Percentiles rank a stretch among this genome's conserved stretches.
phyloP scores from a whole-genome alignment of 768 basidiomycete genomes.

The Hericium rajendrae region DNA sequence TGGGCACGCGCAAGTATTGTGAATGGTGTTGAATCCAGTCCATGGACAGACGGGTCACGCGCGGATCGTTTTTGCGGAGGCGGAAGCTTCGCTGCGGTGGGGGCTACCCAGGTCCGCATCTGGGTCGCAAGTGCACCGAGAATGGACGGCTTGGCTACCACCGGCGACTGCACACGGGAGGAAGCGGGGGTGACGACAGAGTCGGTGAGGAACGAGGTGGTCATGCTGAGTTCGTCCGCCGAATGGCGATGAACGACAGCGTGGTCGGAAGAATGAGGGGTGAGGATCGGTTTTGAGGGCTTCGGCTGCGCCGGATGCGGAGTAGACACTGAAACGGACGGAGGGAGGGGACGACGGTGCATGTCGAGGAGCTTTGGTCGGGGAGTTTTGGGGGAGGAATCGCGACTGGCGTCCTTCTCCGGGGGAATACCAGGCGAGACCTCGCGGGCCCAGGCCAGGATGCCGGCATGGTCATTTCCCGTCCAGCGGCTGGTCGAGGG shows the following conservation, averaged over 20 bases:
- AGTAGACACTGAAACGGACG: conserved; percentile 11
- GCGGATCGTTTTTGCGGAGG: conserved; percentile 1
- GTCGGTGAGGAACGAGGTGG: conserved; percentile 16
- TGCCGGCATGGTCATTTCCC: conserved; percentile 33
- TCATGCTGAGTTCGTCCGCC: conserved; percentile 7
- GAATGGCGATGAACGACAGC: conserved; percentile 8
- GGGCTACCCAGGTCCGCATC: conserved; percentile 14
- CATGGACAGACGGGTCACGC: conserved; percentile 6
- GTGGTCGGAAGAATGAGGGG: conserved; percentile 10
- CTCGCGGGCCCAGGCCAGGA: conserved; percentile 31
- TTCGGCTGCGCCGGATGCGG: conserved; percentile 9
- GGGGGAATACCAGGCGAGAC: conserved; percentile 17
- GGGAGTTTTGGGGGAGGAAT: not conserved
- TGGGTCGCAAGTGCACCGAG: conserved; percentile 12
- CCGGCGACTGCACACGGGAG: not conserved
- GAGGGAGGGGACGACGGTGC: conserved; percentile 5
- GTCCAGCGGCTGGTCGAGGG: conserved; percentile 6
- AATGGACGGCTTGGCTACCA: not conserved
- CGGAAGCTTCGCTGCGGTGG: not conserved
- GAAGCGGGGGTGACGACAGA: conserved; percentile 22
- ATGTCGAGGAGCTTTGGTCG: conserved; percentile 9
- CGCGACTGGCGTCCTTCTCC: conserved; percentile 11
- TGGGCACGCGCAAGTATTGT: conserved; percentile 3
- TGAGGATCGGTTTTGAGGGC: conserved; percentile 12
- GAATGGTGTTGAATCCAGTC: conserved; percentile 5